Evolutionary conservation across 148 eudicot genomes (phyloP), one percentile per base, ranked within the genome.

Genomic region (Spergularia bocconei): DNA sequence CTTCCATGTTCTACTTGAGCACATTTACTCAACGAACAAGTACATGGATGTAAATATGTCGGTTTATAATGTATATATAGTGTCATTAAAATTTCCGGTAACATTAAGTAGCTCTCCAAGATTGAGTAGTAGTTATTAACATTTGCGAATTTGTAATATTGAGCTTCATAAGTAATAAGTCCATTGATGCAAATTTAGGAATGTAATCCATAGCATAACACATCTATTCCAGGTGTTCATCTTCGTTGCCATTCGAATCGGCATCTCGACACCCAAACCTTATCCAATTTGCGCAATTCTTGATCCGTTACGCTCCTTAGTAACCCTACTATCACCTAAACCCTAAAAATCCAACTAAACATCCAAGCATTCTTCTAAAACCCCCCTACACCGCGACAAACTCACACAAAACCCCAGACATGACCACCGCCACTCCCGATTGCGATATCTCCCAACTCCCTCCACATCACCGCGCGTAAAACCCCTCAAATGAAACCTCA

Each of bases 401-500:
- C 77, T 85, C 84, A 59, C 21, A 59, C 55, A 33, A 79, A 80
- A 78, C 67, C 38, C 63, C 29, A 5, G n/a, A 61, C 60, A 44
- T 52, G 91, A 90, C 94, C 92, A 84, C 74, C 65, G 65, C 56
- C 11, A 15, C 41, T 83, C 87, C 72, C 61, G 47, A 79, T 17
- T 44, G 8, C 63, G 67, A 79, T 84, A 76, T 83, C 89, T 88
- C 85, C 81, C 66, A 56, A 67, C 19, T 55, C 29, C 2, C 57
- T 55, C n/a, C 33, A 70, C 86, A 1, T 4, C 44, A 74, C 4
- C 0, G 6, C 17, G 2, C 80, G 53, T 59, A 17, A 15, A 13
- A 82, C 73, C 66, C 59, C 79, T 82, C 88, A 44, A 41, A 63
- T 15, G 63, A 81, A 87, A 88, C 79, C 92, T 91, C 55, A 89